Percentiles rank a stretch among this genome's conserved stretches.
Evolutionary conservation across 257 asterid species (phyloP).

Genomic region (Solanum paucissectum): DNA sequence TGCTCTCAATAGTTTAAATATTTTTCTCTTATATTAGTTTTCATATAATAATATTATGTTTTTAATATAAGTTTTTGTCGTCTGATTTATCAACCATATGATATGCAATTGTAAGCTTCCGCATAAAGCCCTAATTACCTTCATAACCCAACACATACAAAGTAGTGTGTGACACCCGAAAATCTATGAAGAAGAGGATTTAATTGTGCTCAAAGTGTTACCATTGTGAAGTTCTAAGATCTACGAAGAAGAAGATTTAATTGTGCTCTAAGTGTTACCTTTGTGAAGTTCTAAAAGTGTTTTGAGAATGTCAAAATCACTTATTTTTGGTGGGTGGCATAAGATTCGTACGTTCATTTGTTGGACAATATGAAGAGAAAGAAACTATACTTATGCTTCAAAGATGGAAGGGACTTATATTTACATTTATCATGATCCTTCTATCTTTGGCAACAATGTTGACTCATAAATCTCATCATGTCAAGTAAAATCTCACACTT

Average conservation of each 20-base stretch:
- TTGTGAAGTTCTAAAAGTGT: not conserved
- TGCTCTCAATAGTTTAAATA: no score
- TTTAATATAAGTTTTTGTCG: no score
- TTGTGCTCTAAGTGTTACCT: no score
- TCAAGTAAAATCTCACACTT: not conserved
- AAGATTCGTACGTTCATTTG: not conserved
- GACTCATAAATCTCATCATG: not conserved
- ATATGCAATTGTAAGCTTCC: no score
- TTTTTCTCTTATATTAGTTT: no score
- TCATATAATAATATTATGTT: no score
- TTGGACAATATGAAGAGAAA: not conserved
- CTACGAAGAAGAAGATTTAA: no score
- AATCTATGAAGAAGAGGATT: not conserved
- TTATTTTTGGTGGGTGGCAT: not conserved
- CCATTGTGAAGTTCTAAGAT: not conserved
- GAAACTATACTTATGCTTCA: no score
- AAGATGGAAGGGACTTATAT: not conserved
- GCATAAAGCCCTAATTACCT: no score
- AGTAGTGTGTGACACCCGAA: not conserved
- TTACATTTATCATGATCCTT: not conserved
- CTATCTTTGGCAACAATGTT: not conserved
- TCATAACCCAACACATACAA: not conserved
- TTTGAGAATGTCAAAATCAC: not conserved
- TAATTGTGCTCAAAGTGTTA: not conserved
- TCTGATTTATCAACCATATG: no score